Evolutionary conservation across 2,329 filamentous ascomycete genomes (phyloP).

Genomic region (Claviceps sp.): DNA sequence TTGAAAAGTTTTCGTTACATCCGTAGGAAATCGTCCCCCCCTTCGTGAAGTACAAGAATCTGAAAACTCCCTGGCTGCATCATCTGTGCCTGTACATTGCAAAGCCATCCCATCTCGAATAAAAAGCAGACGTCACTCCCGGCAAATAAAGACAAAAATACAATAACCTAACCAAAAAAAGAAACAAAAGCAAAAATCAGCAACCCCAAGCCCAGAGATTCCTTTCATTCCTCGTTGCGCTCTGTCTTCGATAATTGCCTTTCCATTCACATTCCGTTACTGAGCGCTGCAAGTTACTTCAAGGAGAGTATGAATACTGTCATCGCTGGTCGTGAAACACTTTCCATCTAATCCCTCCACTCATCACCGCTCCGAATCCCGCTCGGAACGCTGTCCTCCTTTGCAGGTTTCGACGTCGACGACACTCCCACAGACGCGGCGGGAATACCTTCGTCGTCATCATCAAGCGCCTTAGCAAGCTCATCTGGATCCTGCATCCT

Average conservation of each 20-base stretch:
- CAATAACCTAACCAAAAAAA: background rate
- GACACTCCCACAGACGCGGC: background rate
- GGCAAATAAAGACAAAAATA: background rate
- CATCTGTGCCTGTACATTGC: background rate
- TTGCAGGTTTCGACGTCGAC: conserved; percentile 13
- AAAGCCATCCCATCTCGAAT: too few relatives aligned
- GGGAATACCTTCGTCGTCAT: conserved; percentile 20
- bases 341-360: conserved; percentile 25
- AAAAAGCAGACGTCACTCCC: background rate
- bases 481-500: conserved; percentile 56
- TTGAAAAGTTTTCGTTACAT: too few relatives aligned
- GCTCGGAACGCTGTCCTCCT: conserved; percentile 18
- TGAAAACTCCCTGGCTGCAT: background rate
- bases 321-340: background rate
- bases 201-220: background rate
- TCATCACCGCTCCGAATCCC: conserved; percentile 33
- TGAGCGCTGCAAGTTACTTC: background rate
- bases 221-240: background rate
- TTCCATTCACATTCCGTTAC: background rate
- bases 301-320: background rate
- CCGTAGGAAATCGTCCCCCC: too few relatives aligned
- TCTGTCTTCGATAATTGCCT: background rate
- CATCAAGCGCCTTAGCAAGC: conserved; percentile 42
- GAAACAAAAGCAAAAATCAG: background rate
- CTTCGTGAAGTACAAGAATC: too few relatives aligned